A percentile compares a stretch with the other conserved stretches of the same genome.
Evolutionary conservation across 305 asterid species (phyloP).

Genomic region (Plantago coronopus): DNA sequence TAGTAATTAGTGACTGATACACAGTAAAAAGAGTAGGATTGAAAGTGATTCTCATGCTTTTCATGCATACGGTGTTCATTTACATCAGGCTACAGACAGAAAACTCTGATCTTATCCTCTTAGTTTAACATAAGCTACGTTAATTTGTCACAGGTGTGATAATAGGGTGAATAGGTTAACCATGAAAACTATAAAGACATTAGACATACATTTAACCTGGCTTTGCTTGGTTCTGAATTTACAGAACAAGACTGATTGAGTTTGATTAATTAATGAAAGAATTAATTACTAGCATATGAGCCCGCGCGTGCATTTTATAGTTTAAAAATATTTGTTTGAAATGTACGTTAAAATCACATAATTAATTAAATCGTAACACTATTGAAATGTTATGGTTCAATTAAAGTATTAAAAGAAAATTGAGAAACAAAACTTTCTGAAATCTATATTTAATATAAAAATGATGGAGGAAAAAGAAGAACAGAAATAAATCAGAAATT

Average conservation of each 20-base stretch:
- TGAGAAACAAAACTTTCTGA: too few relatives aligned
- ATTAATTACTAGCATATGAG: too few relatives aligned
- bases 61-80: not conserved
- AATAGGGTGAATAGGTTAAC: slow-evolving; percentile 6
- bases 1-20: slow-evolving; percentile 20
- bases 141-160: not conserved
- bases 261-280: too few relatives aligned
- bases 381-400: too few relatives aligned
- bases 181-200: slow-evolving; percentile 12
- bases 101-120: not conserved
- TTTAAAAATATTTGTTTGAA: too few relatives aligned
- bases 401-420: too few relatives aligned
- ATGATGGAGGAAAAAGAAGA: too few relatives aligned
- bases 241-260: not conserved
- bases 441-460: too few relatives aligned
- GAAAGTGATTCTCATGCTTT: slow-evolving; percentile 1
- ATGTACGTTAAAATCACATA: too few relatives aligned
- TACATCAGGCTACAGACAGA: not conserved
- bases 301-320: too few relatives aligned
- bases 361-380: too few relatives aligned
- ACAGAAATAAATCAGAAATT: too few relatives aligned
- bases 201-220: slow-evolving; percentile 4
- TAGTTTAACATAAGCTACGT: not conserved
- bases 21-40: not conserved
- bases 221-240: slow-evolving; percentile 4